Percentiles rank a stretch among this genome's conserved stretches.
phyloP scores from a whole-genome alignment of 2,329 filamentous ascomycete genomes.

The Thielaviopsis ethacetica region DNA sequence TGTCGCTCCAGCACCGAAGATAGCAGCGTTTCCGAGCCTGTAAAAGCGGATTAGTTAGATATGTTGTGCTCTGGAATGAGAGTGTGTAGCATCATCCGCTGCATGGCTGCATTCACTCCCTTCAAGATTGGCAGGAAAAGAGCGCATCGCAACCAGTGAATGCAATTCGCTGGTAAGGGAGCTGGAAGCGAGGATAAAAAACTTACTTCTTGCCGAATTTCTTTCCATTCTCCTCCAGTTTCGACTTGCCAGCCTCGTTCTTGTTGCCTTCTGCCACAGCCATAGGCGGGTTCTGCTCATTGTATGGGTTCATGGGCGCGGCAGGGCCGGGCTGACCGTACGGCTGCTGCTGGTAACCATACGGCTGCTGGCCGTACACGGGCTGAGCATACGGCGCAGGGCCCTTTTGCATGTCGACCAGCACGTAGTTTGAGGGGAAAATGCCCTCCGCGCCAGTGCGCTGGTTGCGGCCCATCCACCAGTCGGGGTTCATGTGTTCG shows the following conservation, averaged over 20 bases:
- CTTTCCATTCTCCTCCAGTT: slow-evolving; percentile 64
- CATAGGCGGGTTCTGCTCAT: slow-evolving; percentile 55
- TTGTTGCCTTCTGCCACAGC: slow-evolving; percentile 46
- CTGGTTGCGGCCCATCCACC: slow-evolving; percentile 84
- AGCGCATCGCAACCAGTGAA: no score
- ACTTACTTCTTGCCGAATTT: slow-evolving; percentile 79
- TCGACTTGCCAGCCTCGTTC: slow-evolving; percentile 32
- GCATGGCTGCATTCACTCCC: neutral
- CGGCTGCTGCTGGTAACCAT: slow-evolving; percentile 19
- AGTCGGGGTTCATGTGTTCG: slow-evolving; percentile 93
- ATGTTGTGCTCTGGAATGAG: slow-evolving; percentile 19
- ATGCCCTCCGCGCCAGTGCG: slow-evolving; percentile 77
- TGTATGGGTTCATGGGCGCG: slow-evolving; percentile 37
- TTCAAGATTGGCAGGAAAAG: neutral
- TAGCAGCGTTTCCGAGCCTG: slow-evolving; percentile 50
- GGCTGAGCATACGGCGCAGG: slow-evolving; percentile 17
- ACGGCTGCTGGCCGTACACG: slow-evolving; percentile 19
- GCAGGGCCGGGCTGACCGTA: slow-evolving; percentile 23
- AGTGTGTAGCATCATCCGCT: slow-evolving; percentile 21
- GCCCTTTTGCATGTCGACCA: slow-evolving; percentile 46
- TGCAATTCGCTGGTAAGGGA: neutral
- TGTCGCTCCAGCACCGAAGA: slow-evolving; percentile 85
- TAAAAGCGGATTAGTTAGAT: slow-evolving; percentile 6
- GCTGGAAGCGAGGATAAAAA: neutral
- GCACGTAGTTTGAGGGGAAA: slow-evolving; percentile 83